phyloP scores from a whole-genome alignment of 768 basidiomycete genomes.

The Heimioporus sp. region DNA sequence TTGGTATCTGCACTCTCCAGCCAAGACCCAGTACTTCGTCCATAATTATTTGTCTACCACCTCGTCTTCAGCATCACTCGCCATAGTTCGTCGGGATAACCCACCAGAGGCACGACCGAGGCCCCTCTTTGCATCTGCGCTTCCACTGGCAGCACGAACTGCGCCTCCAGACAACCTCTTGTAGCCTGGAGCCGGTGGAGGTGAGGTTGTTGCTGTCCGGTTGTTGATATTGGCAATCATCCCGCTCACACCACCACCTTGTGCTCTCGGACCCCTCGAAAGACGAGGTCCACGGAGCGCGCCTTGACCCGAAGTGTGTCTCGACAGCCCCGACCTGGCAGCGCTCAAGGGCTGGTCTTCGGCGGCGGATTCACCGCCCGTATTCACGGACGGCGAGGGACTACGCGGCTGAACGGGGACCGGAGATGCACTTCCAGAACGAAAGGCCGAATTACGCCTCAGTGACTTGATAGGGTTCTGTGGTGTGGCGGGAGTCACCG shows the following conservation, averaged over 20 bases:
- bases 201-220: constrained; percentile 38
- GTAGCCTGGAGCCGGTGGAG: constrained; percentile 37
- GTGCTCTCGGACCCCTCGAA: constrained; percentile 46
- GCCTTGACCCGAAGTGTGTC: constrained; percentile 43
- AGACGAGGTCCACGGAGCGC: constrained; percentile 49
- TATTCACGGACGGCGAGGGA: constrained; percentile 38
- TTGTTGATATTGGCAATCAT: constrained; percentile 58
- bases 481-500: constrained; percentile 47
- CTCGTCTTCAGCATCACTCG: constrained; percentile 81
- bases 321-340: constrained; percentile 37
- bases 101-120: constrained; percentile 46
- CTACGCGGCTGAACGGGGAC: constrained; percentile 32
- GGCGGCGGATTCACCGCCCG: constrained; percentile 26
- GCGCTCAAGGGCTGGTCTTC: constrained; percentile 35
- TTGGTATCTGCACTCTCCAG: no score
- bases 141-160: constrained; percentile 10
- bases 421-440: constrained; percentile 34
- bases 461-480: constrained; percentile 49
- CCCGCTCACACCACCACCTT: constrained; percentile 47
- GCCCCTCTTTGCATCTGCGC: constrained; percentile 33
- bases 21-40: background rate
- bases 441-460: constrained; percentile 34
- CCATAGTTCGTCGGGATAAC: constrained; percentile 75
- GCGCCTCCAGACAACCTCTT: constrained; percentile 46
- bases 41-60: constrained; percentile 39